Percentiles rank a stretch among this genome's conserved stretches.
Conservation (phyloP, 139 green algal genomes). For the Closterium sp. region DNA sequence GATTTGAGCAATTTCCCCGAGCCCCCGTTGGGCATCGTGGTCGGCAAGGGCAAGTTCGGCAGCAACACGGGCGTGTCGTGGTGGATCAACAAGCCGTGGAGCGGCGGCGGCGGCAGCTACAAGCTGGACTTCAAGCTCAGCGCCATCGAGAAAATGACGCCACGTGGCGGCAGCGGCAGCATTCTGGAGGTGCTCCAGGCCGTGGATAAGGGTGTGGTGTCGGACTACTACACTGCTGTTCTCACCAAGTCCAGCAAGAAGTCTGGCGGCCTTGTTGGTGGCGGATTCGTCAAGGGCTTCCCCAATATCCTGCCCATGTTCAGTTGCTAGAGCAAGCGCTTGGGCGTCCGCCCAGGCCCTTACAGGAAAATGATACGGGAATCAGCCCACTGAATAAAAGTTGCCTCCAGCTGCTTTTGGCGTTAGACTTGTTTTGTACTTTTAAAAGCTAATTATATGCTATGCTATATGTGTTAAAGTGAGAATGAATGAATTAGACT, state of each 20-base stretch:
- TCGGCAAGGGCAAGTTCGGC: not conserved
- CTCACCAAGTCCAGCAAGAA: not conserved
- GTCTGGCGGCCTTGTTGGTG: not conserved
- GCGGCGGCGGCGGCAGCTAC: not conserved
- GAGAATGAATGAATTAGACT: no score
- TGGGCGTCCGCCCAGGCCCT: not conserved
- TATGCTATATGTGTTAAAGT: no score
- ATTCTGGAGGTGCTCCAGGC: not conserved
- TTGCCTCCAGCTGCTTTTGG: not conserved
- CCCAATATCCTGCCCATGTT: not conserved
- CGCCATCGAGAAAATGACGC: not conserved
- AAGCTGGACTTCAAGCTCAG: not conserved
- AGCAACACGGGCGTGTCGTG: not conserved
- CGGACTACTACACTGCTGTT: not conserved
- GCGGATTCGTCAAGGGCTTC: not conserved
- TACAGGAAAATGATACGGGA: not conserved
- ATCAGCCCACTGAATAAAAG: no score
- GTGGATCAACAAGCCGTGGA: not conserved
- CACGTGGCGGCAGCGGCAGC: not conserved
- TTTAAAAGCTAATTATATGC: not conserved
- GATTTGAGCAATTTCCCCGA: not conserved
- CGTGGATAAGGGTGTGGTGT: not conserved
- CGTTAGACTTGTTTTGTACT: not conserved
- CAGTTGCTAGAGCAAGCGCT: not conserved
- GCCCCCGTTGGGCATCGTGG: not conserved